Evolutionary conservation across 2,329 filamentous ascomycete genomes (phyloP), one percentile per base, ranked within the genome.

Genomic region (Fusarium proliferatum): DNA sequence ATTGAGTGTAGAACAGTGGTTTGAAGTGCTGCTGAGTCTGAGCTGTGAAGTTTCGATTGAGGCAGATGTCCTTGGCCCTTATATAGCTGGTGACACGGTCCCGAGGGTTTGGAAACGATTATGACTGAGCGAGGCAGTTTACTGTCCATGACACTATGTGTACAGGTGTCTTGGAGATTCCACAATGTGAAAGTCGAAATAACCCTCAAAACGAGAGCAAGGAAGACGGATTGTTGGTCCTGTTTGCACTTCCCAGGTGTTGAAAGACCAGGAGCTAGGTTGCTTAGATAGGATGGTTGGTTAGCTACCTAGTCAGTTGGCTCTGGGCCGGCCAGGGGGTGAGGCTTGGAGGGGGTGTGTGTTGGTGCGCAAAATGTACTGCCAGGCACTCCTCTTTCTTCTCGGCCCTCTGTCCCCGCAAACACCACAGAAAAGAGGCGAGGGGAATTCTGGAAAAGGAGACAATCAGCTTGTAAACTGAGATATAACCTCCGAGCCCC

Each of bases 181-280:
- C 69, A 70, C 70, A 72, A 78, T 73, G 68, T 39, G 64, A 78
- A 77, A 77, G 75, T 76, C 72, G 76, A 78, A 77, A 78, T 75
- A 76, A 73, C 65, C 71, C 61, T 75, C 70, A 70, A 67, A 71
- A 75, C 51, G 72, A 64, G 59, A 61, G 65, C 72, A 76, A 78
- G 73, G 74, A 64, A 73, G 59, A 53, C n/a, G 34, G 52, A 65
- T 66, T 77, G 76, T 78, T 78, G 76, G 76, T 76, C 72, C 71
- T 61, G 69, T 71, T 74, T 71, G 68, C 57, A 71, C 66, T 67
- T 75, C 61, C 64, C 56, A 67, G 64, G 43, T 53, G 70, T 74
- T 62, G 67, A 76, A 45, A 72, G 70, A 63, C 75, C 59, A 49
- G 69, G 73, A 74, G 69, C 64, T 75, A 59, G 60, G 72, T 73